Percentiles rank a stretch among this genome's conserved stretches.
Evolutionary conservation across 2,329 filamentous ascomycete genomes (phyloP).

Genomic region (Colletotrichum abscissum): DNA sequence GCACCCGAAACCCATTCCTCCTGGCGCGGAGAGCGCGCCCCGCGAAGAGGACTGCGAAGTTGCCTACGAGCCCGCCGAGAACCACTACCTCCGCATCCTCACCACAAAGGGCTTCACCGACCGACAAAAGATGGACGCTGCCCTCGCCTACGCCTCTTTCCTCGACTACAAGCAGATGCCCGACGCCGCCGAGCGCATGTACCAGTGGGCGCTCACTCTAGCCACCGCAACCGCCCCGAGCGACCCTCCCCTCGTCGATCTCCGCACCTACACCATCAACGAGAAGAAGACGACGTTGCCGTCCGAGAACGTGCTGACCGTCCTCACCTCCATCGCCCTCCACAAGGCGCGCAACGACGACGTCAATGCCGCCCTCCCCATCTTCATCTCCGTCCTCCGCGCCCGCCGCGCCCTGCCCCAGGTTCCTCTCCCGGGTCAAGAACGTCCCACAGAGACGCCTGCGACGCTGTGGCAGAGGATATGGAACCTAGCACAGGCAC

Average conservation of each 20-base stretch:
- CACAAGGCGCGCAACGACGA: slow-evolving; percentile 80
- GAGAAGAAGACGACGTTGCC: slow-evolving; percentile 65
- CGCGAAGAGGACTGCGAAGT: slow-evolving; percentile 80
- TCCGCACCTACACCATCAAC: slow-evolving; percentile 72
- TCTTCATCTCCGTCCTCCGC: slow-evolving; percentile 86
- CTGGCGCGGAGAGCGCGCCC: slow-evolving; percentile 71
- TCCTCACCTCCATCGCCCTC: slow-evolving; percentile 81
- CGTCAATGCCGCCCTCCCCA: slow-evolving; percentile 77
- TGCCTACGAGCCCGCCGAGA: slow-evolving; percentile 77
- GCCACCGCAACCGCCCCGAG: slow-evolving; percentile 66
- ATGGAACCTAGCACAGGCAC: slow-evolving; percentile 50
- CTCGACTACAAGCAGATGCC: slow-evolving; percentile 79
- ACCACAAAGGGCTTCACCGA: slow-evolving; percentile 82
- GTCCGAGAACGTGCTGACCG: slow-evolving; percentile 79
- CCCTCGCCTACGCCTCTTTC: slow-evolving; percentile 86
- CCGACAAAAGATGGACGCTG: slow-evolving; percentile 84
- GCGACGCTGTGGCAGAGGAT: slow-evolving; percentile 26
- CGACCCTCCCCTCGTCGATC: slow-evolving; percentile 60
- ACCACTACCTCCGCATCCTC: slow-evolving; percentile 84
- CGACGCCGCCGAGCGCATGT: slow-evolving; percentile 77
- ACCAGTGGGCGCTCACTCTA: slow-evolving; percentile 80
- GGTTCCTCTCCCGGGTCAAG: slow-evolving; percentile 41
- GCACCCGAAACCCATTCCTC: slow-evolving; percentile 77
- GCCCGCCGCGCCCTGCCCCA: slow-evolving; percentile 73
- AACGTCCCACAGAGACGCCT: slow-evolving; percentile 6